Conservation (phyloP, 306 rosid genomes). For the Phaseolus lunatus region DNA sequence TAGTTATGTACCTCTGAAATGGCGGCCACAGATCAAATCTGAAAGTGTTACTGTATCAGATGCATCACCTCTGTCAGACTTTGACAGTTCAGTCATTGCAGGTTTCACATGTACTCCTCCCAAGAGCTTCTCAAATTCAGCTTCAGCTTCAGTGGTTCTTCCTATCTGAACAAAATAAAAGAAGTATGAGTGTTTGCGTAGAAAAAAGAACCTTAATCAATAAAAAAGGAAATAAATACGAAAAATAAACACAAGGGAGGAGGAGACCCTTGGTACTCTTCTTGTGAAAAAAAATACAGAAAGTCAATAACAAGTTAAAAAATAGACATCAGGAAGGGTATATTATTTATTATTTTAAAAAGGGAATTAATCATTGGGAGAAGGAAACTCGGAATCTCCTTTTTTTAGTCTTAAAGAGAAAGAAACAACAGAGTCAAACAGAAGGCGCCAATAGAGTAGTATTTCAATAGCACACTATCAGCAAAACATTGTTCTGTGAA, state of each 20-base stretch:
- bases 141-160: constrained; percentile 77
- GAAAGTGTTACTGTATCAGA: constrained; percentile 54
- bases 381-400: constrained; percentile 14
- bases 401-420: background rate
- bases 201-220: constrained; percentile 32
- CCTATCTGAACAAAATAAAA: constrained; percentile 69
- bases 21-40: constrained; percentile 66
- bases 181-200: constrained; percentile 29
- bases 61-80: constrained; percentile 73
- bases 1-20: constrained; percentile 60
- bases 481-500: background rate
- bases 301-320: constrained; percentile 1
- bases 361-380: constrained; percentile 32
- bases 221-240: constrained; percentile 4
- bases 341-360: background rate
- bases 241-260: background rate
- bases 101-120: constrained; percentile 76
- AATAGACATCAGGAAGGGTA: constrained; percentile 23
- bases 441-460: background rate
- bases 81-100: constrained; percentile 75
- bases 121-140: constrained; percentile 73
- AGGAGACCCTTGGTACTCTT: constrained; percentile 5
- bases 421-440: constrained; percentile 3
- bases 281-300: constrained; percentile 12
- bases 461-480: constrained; percentile 13